Conservation (phyloP, 2,329 filamentous ascomycete genomes). For the Westerdykella sp. region DNA sequence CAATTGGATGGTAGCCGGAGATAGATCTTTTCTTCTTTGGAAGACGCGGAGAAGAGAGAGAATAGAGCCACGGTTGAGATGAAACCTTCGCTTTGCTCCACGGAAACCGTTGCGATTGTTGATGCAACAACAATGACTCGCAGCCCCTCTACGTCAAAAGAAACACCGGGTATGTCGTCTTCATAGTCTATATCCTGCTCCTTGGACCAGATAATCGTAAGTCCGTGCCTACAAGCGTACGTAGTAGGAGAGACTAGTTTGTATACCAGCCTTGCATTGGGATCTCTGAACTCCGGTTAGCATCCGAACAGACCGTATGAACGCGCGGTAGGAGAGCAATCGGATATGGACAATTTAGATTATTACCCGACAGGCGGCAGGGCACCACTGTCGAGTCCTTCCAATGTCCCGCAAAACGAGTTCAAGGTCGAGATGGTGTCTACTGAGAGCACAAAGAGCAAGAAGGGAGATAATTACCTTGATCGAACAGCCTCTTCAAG, state of each 20-base stretch:
- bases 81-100: constrained; percentile 79
- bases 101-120: constrained; percentile 64
- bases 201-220: constrained; percentile 75
- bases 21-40: constrained; percentile 80
- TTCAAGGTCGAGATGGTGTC: no score
- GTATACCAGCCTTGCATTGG: constrained; percentile 60
- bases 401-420: no score
- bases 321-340: not conserved
- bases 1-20: constrained; percentile 71
- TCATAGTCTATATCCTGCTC: constrained; percentile 51
- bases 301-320: not conserved
- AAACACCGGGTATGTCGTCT: constrained; percentile 39
- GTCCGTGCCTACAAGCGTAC: constrained; percentile 68
- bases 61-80: constrained; percentile 78
- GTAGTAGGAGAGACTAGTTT: constrained; percentile 64
- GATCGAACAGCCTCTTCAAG: constrained; percentile 85
- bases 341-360: no score
- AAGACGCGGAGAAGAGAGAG: constrained; percentile 66
- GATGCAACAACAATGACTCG: constrained; percentile 65
- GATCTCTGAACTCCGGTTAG: constrained; percentile 51
- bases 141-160: constrained; percentile 41
- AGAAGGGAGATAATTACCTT: constrained; percentile 46
- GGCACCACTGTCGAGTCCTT: no score
- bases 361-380: no score
- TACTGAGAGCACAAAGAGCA: not conserved